Evolutionary conservation across 371 early-diverging fungal genomes (phyloP), one percentile per base, ranked within the genome.

Genomic region (Saksenaea oblongispora): DNA sequence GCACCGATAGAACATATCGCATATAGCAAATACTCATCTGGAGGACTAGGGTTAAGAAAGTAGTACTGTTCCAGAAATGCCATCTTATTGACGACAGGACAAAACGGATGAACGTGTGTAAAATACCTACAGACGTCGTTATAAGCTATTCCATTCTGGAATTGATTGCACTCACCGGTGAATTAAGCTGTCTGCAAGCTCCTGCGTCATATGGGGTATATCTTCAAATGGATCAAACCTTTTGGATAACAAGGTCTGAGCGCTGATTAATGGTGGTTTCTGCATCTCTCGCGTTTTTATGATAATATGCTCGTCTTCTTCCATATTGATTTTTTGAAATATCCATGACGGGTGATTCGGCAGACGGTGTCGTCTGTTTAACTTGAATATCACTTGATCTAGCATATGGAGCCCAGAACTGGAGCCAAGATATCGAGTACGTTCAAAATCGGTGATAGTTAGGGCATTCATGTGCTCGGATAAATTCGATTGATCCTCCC

Each of bases 61-160:
- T 74, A 73, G 28, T 78, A 81, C 34, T 71, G 70, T 55, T 76
- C 75, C 0, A 75, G 58, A 47, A 78, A 81, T 14, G 69, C 66
- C 8, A 70, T 56, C 44, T 78, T 78, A 67, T 77, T 81, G 42
- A 81, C 62, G 10, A 78, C 41, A 1, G 81, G 78, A 54, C 59
- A 65, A 44, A 62, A 58, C 1, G 47, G 27, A 61, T 81, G 78
- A 14, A 71, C 31, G n/a, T 67, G 61, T n/a, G 66, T 60, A 67
- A 81, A 78, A 36, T 70, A 80, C 9, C 80, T 80, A 59, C 5
- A n/a, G 22, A 1, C 31, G 7, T 31, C 7, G 2, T 7, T 44
- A 15, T 61, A 26, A 24, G 24, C 11, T 36, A 36, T 59, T 14
- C 8, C 9, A 34, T 13, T 13, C 17, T 11, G n/a, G 13, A 59